Base-by-base conservation (phyloP, 139 green algal species). In the Trebouxia sp. region DNA sequence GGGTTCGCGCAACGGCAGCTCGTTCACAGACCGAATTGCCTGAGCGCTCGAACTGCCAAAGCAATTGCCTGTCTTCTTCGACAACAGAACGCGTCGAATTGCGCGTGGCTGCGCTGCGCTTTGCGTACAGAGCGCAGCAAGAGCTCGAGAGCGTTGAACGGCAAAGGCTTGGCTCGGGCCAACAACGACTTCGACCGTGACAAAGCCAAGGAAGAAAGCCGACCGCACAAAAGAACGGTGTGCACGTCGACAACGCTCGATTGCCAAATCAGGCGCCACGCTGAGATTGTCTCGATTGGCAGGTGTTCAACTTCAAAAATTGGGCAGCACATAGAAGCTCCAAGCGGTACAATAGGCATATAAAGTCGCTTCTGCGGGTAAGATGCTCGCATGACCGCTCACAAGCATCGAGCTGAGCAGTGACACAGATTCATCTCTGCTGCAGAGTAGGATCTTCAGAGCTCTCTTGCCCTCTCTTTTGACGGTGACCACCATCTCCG, bases 171-270 rank as follows among this genome's bases (percentile, higher is more conserved):
- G n/a, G n/a, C n/a, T n/a, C n/a, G n/a, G 26, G 55, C 55, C 55
- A 35, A 6, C 26, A 35, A 6, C 15, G 65, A 14, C 0, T 3
- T 75, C 9, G 38, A 75, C 6, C 45, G 35, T 24, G 65, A 75
- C 28, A 17, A 32, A 48, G 65, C 45, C 22, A 75, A 75, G n/a
- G 65, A 75, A 45, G 35, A 43, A 7, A 48, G 35, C 14, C n/a
- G 65, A n/a, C 45, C 45, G 35, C 47, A 75, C 65, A 75, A 35
- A 45, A 43, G 65, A n/a, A 75, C 35, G 65, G 35, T 43, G 47
- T 24, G 35, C 10, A 47, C 14, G 17, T 10, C n/a, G 32, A n/a
- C 35, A 26, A 5, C 55, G 17, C 65, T 28, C n/a, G 65, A 75
- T 45, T n/a, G 35, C 7, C 26, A 9, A 3, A 3, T 22, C 26